phyloP scores from a whole-genome alignment of 2,329 filamentous ascomycete species.

The Diaporthe batatas region DNA sequence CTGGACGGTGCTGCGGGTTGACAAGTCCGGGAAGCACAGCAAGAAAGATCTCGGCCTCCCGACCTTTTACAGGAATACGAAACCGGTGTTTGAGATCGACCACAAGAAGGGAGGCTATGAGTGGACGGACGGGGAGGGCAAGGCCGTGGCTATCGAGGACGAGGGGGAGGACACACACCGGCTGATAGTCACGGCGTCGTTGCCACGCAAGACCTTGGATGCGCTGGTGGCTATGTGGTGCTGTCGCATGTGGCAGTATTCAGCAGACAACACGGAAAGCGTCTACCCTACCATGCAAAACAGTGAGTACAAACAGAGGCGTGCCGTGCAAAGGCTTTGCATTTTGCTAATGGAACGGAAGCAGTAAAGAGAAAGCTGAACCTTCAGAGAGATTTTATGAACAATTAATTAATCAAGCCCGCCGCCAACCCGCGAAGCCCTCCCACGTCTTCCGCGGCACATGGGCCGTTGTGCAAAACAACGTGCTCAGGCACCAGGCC shows the following conservation, averaged over 20 bases:
- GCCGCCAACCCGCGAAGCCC: background rate
- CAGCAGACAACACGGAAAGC: conserved; percentile 23
- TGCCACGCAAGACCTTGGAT: conserved; percentile 37
- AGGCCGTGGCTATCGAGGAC: conserved; percentile 36
- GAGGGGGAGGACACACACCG: conserved; percentile 9
- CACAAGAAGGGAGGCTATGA: conserved; percentile 19
- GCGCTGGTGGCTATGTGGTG: conserved; percentile 42
- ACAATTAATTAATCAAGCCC: background rate
- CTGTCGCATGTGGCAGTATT: conserved; percentile 41
- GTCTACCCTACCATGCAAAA: background rate
- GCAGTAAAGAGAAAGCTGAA: conserved; percentile 5
- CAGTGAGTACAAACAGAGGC: background rate
- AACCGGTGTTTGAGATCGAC: conserved; percentile 36
- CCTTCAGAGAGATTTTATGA: background rate
- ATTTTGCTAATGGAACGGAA: background rate
- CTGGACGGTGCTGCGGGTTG: conserved; percentile 41
- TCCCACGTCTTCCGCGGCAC: background rate
- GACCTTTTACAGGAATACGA: conserved; percentile 31
- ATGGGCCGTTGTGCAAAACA: conserved; percentile 33
- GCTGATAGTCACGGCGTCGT: conserved; percentile 36
- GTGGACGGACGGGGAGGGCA: conserved; percentile 24
- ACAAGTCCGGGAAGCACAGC: conserved; percentile 34
- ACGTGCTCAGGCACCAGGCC: conserved; percentile 19
- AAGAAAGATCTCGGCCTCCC: conserved; percentile 24
- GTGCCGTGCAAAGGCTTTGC: too few species aligned